Evolutionary conservation across 441 rosid species (phyloP), one percentile per base, ranked within the genome.

Genomic region (Melastoma candidum): DNA sequence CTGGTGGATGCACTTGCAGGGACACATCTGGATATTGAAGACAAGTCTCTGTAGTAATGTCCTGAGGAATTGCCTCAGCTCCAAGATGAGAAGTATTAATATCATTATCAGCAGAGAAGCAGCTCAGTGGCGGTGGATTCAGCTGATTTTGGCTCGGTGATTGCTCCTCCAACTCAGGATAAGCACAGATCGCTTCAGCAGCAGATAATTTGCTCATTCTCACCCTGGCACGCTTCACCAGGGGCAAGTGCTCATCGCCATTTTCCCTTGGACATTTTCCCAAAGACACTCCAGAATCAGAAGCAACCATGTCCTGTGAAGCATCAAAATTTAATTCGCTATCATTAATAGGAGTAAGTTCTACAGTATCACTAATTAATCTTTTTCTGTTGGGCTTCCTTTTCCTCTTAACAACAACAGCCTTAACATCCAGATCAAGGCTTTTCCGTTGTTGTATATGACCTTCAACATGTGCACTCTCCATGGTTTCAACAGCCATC

Each of bases 161-260:
- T 65, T 64, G 76, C 59, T 78, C 87, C 64, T 75, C 89, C 29
- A 56, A 51, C 58, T 58, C 84, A 41, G 57, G 69, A 67, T 63
- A 64, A 47, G 50, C 52, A 58, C 44, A 75, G 27, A 45, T 32
- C 5, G 68, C 68, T 53, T 67, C 74, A 17, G 54, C 62, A 60
- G 80, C 67, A 11, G 70, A 71, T 48, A 71, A 65, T 70, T 82
- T 78, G 44, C 96, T 74, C 97, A 87, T 85, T 59, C 96, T 75
- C 66, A 90, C 99, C 77, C 99, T 82, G n/a, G 99, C 99, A 59
- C 97, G 85, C 71, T 94, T 90, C 60, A 87, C 78, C 50, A 94
- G 68, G 7, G 99, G 97, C 72, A 94, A 74, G 71, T 94, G 99
- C 69, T 87, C 87, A 68, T 94, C 99, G 39, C 97, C 99, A 57